Evolutionary conservation across 2,329 filamentous ascomycete species (phyloP).

Genomic region (Xylaria sp.): DNA sequence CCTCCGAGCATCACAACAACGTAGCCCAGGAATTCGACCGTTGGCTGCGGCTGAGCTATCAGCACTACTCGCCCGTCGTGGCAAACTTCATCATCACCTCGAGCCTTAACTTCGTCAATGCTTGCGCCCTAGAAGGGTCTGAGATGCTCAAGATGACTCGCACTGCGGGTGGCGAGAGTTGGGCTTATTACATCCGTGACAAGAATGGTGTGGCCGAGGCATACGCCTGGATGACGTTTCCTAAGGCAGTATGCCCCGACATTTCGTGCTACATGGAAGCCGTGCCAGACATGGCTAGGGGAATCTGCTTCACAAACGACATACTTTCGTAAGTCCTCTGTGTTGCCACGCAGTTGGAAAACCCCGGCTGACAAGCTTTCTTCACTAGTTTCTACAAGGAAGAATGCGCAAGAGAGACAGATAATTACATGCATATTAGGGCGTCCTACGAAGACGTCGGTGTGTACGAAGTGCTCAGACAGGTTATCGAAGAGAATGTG

Average conservation of each 20-base stretch:
- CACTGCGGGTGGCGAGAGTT: slow-evolving; percentile 29
- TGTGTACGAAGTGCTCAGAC: slow-evolving; percentile 9
- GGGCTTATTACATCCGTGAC: slow-evolving; percentile 36
- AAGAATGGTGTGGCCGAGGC: slow-evolving; percentile 36
- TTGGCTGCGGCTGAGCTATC: slow-evolving; percentile 27
- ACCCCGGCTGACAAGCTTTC: background rate
- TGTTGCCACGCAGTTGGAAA: background rate
- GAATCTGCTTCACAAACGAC: slow-evolving; percentile 36
- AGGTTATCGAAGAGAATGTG: slow-evolving; percentile 23
- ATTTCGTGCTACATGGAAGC: slow-evolving; percentile 35
- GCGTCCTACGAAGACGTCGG: slow-evolving; percentile 28
- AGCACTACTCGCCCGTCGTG: slow-evolving; percentile 31
- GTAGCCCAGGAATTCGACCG: slow-evolving; percentile 32
- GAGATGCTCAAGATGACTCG: slow-evolving; percentile 26
- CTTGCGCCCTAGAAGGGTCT: slow-evolving; percentile 33
- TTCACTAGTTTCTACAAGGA: slow-evolving; percentile 40
- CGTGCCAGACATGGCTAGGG: slow-evolving; percentile 35
- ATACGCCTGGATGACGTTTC: slow-evolving; percentile 38
- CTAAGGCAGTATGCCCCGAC: slow-evolving; percentile 33
- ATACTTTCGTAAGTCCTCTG: slow-evolving; percentile 36
- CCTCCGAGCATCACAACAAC: slow-evolving; percentile 26
- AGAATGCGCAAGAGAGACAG: slow-evolving; percentile 32
- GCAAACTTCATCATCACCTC: slow-evolving; percentile 37
- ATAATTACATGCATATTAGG: slow-evolving; percentile 37
- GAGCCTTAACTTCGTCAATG: slow-evolving; percentile 38